Evolutionary conservation across 2,329 filamentous ascomycete genomes (phyloP), one percentile per base, ranked within the genome.

Genomic region (Fusarium sp.): DNA sequence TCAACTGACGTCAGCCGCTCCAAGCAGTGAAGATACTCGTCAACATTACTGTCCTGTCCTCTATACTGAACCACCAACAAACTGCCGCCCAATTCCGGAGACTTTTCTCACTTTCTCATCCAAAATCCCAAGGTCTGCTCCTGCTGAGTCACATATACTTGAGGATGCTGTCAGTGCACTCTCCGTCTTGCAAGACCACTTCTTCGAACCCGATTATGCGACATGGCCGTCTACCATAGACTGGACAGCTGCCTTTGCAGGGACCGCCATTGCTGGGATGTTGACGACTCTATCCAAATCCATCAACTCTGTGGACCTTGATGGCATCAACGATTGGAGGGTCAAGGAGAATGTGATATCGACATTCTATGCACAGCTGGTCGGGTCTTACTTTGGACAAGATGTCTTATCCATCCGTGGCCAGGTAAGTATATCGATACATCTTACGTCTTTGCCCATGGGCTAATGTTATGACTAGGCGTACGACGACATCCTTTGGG

Each of bases 401-500:
- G 91, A 98, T 81, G 89, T 92, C 6, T 91, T 95, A 73, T 87
- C 89, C 32, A 88, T 98, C 59, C 89, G 94, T 52, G 90, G 91
- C 66, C 82, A 91, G 80, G 85, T 86, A 71, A 45, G 71, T 14
- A 37, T 1, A 50, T 1, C 2, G 4, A 3, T 0, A 5, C 2
- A 14, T 16, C 6, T 3, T 6, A 11, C 10, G 5, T 10, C 7
- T 20, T 7, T 9, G 5, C 20, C 2, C 4, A 6, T 11, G 10
- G 45, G 20, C 30, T 63, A 5, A 43, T 11, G 32, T 34, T 45
- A 11, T n/a, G 4, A 6, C 1, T 3, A 97, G 85, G 96, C 96
- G 0, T 97, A 92, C 81, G 96, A 98, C 80, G 96, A 98, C 81
- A 97, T 98, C 85, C 89, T 98, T 4, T 98, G 96, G 96, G 95